phyloP scores from a whole-genome alignment of 2,329 filamentous ascomycete genomes.

The Claviceps paspali region DNA sequence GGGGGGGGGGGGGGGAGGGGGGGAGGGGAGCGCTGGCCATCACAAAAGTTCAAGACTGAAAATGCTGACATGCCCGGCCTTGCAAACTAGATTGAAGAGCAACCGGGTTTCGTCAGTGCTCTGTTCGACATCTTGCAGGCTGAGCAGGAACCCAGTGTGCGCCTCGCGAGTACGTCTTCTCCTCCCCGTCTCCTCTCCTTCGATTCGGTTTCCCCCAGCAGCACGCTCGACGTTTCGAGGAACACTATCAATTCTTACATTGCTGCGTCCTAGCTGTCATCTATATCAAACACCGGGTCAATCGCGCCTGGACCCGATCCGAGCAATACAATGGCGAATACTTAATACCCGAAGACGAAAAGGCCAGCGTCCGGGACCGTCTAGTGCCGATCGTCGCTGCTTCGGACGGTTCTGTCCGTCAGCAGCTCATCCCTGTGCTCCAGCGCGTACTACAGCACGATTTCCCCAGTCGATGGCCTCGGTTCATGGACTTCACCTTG shows the following conservation, averaged over 20 bases:
- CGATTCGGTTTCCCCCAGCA: not conserved
- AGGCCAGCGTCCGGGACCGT: conserved; percentile 70
- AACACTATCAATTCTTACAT: conserved; percentile 7
- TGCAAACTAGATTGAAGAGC: conserved; percentile 60
- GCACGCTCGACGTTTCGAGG: conserved; percentile 2
- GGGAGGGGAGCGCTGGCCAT: no score
- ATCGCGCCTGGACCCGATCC: conserved; percentile 70
- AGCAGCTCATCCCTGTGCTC: conserved; percentile 84
- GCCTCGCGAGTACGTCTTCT: conserved; percentile 63
- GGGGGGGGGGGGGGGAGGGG: no score
- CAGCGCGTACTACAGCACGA: conserved; percentile 94
- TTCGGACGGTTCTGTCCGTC: conserved; percentile 66
- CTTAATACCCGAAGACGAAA: conserved; percentile 77
- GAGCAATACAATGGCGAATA: conserved; percentile 61
- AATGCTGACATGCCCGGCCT: conserved; percentile 3
- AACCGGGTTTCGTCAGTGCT: conserved; percentile 78
- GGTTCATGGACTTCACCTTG: conserved; percentile 84
- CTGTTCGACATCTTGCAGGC: conserved; percentile 79
- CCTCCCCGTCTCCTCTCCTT: conserved; percentile 7
- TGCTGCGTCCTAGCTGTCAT: conserved; percentile 54
- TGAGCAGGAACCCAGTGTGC: conserved; percentile 72
- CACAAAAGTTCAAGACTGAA: no score
- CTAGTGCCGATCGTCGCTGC: conserved; percentile 78
- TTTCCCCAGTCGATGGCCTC: conserved; percentile 87
- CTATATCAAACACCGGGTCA: conserved; percentile 95